phyloP scores from a whole-genome alignment of 352 stramenopile species.

The Thraustochytrium striatum region DNA sequence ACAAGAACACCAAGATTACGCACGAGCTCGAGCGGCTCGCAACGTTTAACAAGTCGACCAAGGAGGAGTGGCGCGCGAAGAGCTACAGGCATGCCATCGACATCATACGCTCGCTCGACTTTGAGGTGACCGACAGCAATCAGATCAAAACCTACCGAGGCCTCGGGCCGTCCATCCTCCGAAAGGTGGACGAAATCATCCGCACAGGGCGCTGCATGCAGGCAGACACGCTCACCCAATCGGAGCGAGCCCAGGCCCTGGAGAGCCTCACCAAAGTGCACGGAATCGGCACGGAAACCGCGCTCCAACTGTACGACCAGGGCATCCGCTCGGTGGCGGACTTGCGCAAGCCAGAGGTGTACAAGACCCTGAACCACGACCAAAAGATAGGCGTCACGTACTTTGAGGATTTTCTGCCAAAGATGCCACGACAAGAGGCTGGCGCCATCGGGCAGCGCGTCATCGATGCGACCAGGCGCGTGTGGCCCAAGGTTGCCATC shows the following conservation, averaged over 20 bases:
- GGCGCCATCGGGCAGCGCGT: slow-evolving; percentile 4
- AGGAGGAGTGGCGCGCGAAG: neutral
- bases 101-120: slow-evolving; percentile 8
- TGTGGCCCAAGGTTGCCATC: neutral
- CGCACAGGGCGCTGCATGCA: neutral
- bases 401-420: slow-evolving; percentile 32
- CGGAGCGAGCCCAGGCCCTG: neutral
- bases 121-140: slow-evolving; percentile 1
- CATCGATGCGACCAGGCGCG: neutral
- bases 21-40: slow-evolving; percentile 9
- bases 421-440: slow-evolving; percentile 31
- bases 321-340: slow-evolving; percentile 7
- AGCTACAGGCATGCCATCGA: slow-evolving; percentile 8
- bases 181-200: slow-evolving; percentile 22
- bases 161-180: neutral
- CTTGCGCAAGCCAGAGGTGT: neutral
- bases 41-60: slow-evolving; percentile 16
- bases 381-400: neutral
- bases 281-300: slow-evolving; percentile 21
- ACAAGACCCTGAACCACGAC: neutral
- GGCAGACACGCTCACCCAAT: neutral
- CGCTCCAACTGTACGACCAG: slow-evolving; percentile 3
- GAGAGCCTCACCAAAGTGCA: neutral
- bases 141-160: neutral
- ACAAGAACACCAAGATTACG: slow-evolving; percentile 9